phyloP scores from a whole-genome alignment of 495 filamentous ascomycete genomes.

The Tuber brumale region DNA sequence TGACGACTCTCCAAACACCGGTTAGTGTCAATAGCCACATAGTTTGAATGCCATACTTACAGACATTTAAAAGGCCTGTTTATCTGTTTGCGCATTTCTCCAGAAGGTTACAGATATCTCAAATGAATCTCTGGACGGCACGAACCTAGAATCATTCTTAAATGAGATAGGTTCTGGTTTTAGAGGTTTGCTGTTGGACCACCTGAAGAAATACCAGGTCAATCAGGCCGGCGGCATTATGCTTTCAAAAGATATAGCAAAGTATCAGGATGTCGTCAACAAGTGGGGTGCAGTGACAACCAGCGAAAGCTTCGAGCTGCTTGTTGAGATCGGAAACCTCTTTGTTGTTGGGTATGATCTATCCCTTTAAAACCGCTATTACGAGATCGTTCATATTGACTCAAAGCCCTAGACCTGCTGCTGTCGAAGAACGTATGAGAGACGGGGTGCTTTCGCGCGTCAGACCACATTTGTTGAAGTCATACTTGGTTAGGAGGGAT shows the following conservation, averaged over 20 bases:
- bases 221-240: conserved; percentile 87
- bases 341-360: conserved; percentile 69
- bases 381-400: neutral
- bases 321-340: conserved; percentile 90
- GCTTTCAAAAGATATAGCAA: conserved; percentile 89
- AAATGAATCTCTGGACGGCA: conserved; percentile 62
- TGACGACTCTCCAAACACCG: conserved; percentile 77
- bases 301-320: conserved; percentile 65
- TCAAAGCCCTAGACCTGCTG: conserved; percentile 15
- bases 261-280: conserved; percentile 74
- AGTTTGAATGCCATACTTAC: conserved; percentile 1
- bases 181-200: conserved; percentile 71
- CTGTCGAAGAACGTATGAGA: conserved; percentile 39
- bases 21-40: conserved; percentile 41
- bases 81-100: conserved; percentile 69
- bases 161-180: conserved; percentile 80
- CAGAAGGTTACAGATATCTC: conserved; percentile 56
- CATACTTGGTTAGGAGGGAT: conserved; percentile 39
- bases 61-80: conserved; percentile 55
- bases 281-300: conserved; percentile 70
- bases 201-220: conserved; percentile 88
- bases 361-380: neutral
- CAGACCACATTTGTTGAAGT: conserved; percentile 35
- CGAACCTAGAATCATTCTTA: conserved; percentile 68
- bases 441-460: conserved; percentile 39